A percentile compares a stretch with the other conserved stretches of the same genome.
phyloP scores from a whole-genome alignment of 805 yeast genomes.

The Teunomyces cretensis region DNA sequence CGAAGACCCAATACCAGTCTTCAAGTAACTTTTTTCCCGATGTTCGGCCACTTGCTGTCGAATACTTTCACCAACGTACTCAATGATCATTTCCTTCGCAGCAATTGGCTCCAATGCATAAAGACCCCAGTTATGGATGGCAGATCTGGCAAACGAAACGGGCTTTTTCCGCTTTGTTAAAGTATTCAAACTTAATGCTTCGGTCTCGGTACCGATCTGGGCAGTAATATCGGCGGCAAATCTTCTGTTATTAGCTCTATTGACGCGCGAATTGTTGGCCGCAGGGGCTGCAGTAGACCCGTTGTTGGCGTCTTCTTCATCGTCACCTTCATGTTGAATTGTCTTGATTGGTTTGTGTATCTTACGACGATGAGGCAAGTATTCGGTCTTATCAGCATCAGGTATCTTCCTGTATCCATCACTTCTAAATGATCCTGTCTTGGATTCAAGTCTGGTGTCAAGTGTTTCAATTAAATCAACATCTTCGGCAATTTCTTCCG shows the following conservation, averaged over 20 bases:
- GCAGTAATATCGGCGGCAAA: slow-evolving; percentile 88
- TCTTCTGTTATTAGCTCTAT: slow-evolving; percentile 82
- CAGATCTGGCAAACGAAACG: slow-evolving; percentile 94
- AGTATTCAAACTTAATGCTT: slow-evolving; percentile 78
- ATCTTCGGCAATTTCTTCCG: slow-evolving; percentile 22
- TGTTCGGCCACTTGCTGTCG: slow-evolving; percentile 93
- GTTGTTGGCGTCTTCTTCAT: slow-evolving; percentile 13
- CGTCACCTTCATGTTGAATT: slow-evolving; percentile 63
- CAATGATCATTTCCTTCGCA: slow-evolving; percentile 97
- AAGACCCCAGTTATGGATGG: slow-evolving; percentile 97
- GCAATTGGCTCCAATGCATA: slow-evolving; percentile 94
- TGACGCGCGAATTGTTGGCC: slow-evolving; percentile 70
- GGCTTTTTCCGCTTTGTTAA: slow-evolving; percentile 88
- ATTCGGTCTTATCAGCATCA: slow-evolving; percentile 70
- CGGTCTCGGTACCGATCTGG: slow-evolving; percentile 80
- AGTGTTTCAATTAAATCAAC: slow-evolving; percentile 28
- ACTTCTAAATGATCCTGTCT: slow-evolving; percentile 64
- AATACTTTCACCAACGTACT: slow-evolving; percentile 93
- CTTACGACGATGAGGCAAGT: slow-evolving; percentile 78
- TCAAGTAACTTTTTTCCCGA: slow-evolving; percentile 79
- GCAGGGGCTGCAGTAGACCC: slow-evolving; percentile 14
- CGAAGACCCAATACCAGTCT: slow-evolving; percentile 93
- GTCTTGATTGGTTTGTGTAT: slow-evolving; percentile 71
- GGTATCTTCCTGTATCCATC: slow-evolving; percentile 73
- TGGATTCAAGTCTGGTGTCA: slow-evolving; percentile 36